Base-by-base conservation (phyloP, 2,329 filamentous ascomycete genomes). In the Trichophyton equinum region DNA sequence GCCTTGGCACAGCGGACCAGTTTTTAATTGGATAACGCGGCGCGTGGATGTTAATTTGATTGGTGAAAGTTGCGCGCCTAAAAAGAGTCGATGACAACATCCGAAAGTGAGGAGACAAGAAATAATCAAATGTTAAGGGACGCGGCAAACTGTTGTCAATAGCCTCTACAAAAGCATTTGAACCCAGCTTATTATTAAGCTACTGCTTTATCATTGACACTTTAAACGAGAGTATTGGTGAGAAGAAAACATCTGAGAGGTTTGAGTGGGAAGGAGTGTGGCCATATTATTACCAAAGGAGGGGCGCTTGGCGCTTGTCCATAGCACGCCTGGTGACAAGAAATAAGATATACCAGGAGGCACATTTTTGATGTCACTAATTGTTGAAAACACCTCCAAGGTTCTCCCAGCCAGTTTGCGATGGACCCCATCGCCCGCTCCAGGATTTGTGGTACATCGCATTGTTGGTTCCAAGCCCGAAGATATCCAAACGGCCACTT, bases 401-500 rank as follows among this genome's bases (percentile, higher is more conserved):
- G 9, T 60, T 60, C 40, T 63, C 62, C 62, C 62, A 63, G 11
- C 33, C 51, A 20, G 60, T 60, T 38, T 5, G 25, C 2, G 59
- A 61, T 57, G 62, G 60, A 1, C 53, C 60, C 62, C 62, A 63
- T 62, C 46, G 53, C 18, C 62, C 56, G 55, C 57, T 64, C 59
- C 56, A 66, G 61, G 46, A 59, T 57, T 63, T 64, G 58, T 60
- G 64, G 53, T 40, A 62, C 61, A 60, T 62, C 18, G 44, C 44
- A 25, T 63, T 64, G 40, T 68, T 60, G 4, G 64, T 65, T 20
- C 66, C 65, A 9, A 65, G 51, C 1, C 62, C 62, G 53, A 69
- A 69, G 5, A 68, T 60, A 40, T 68, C 65, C n/a, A 66, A 61
- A n/a, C 66, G 60, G 36, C 61, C 61, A 1, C 46, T 44, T 3